phyloP scores from a whole-genome alignment of 139 green algal genomes.

The Mychonastes homosphaera region DNA sequence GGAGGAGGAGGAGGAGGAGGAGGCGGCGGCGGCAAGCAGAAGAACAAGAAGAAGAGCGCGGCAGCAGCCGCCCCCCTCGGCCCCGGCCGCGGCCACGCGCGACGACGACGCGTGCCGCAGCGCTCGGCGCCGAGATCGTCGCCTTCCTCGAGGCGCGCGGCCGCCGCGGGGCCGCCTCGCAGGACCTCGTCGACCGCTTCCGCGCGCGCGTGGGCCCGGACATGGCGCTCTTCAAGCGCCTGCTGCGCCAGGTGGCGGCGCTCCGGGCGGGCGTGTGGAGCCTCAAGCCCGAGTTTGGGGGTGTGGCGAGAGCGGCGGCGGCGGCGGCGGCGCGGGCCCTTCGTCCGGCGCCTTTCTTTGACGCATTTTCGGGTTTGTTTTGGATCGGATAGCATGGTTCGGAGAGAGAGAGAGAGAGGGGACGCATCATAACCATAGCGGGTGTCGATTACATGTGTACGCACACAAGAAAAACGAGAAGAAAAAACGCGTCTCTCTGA shows the following conservation, averaged over 20 bases:
- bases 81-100: neutral
- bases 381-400: no score
- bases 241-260: slow-evolving; percentile 52
- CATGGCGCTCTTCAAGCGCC: slow-evolving; percentile 55
- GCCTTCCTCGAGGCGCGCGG: slow-evolving; percentile 32
- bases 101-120: neutral
- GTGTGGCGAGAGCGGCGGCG: no score
- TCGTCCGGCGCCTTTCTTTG: no score
- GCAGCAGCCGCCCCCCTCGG: neutral
- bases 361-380: no score
- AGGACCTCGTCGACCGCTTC: slow-evolving; percentile 52
- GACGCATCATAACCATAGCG: no score
- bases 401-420: no score
- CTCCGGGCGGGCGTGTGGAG: slow-evolving; percentile 47
- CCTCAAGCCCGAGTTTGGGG: slow-evolving; percentile 38
- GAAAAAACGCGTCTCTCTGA: no score
- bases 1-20: slow-evolving; percentile 4
- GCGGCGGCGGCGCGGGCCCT: no score
- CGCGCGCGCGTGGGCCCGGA: slow-evolving; percentile 21
- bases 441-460: no score
- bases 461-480: no score
- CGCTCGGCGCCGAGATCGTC: slow-evolving; percentile 35
- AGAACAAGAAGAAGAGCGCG: neutral
- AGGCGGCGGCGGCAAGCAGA: slow-evolving; percentile 3
- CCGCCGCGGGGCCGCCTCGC: slow-evolving; percentile 32